phyloP scores from a whole-genome alignment of 768 basidiomycete genomes.

The Saitozyma podzolica region DNA sequence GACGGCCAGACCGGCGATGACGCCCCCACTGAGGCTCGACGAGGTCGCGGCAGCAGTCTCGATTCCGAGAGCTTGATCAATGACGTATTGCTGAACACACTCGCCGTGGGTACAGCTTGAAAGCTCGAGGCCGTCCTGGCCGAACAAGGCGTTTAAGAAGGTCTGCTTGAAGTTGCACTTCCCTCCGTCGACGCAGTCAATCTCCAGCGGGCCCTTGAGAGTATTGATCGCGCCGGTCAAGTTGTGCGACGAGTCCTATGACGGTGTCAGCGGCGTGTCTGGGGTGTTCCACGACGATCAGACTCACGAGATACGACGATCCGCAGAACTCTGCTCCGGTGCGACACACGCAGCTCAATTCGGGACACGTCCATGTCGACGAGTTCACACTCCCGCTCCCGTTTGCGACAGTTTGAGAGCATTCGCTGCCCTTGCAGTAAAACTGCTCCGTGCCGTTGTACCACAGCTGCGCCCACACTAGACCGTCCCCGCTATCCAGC shows the following conservation, averaged over 20 bases:
- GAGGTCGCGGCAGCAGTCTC: conserved; percentile 29
- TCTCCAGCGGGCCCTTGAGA: conserved; percentile 65
- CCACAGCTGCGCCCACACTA: conserved; percentile 48
- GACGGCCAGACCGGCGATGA: conserved; percentile 86
- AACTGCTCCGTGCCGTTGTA: conserved; percentile 63
- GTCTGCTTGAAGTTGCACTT: conserved; percentile 76
- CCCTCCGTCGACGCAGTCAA: conserved; percentile 64
- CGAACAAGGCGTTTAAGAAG: conserved; percentile 69
- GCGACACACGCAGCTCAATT: conserved; percentile 73
- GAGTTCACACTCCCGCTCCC: conserved; percentile 48
- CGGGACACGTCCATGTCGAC: conserved; percentile 69
- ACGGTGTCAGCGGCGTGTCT: conserved; percentile 15
- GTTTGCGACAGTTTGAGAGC: conserved; percentile 60
- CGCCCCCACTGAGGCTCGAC: conserved; percentile 69
- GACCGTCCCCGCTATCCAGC: conserved; percentile 23
- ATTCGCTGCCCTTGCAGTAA: conserved; percentile 72
- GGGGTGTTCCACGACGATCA: not conserved
- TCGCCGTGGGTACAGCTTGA: conserved; percentile 80
- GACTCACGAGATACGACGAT: conserved; percentile 6
- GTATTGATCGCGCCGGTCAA: conserved; percentile 66
- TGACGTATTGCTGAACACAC: conserved; percentile 77
- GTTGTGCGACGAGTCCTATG: conserved; percentile 45
- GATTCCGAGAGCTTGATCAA: conserved; percentile 60
- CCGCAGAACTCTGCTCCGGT: conserved; percentile 75
- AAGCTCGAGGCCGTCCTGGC: conserved; percentile 68